A percentile compares a stretch with the other conserved stretches of the same genome.
These are phyloP conservation scores for Graphilbum sp. DNA, from an alignment of 2,329 filamentous ascomycete genomes.

Conservation along the genomic window DNA sequence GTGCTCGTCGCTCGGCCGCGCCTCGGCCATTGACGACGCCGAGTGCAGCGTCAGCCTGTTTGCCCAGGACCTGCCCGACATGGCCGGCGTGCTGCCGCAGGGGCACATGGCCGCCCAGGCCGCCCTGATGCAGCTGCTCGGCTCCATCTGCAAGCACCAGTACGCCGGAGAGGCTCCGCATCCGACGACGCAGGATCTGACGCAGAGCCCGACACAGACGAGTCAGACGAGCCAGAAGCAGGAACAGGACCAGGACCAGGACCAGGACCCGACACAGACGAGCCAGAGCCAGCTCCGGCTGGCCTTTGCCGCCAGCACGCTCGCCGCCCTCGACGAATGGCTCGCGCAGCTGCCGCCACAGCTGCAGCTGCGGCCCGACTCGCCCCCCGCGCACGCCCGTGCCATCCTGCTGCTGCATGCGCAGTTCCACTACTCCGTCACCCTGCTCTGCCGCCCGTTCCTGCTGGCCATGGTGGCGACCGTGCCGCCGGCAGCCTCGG, in stretches of 20 bases:
- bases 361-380: constrained; percentile 7
- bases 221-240: no score
- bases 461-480: constrained; percentile 9
- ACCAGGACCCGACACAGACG: no score
- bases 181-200: no score
- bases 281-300: no score
- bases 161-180: constrained; percentile 9
- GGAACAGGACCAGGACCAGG: no score
- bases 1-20: constrained; percentile 15
- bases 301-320: constrained; percentile 3
- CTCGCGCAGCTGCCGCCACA: constrained; percentile 4
- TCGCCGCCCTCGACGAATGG: constrained; percentile 6
- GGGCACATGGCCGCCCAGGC: constrained; percentile 11
- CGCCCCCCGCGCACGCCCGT: constrained; percentile 10
- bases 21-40: constrained; percentile 15
- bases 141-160: constrained; percentile 14
- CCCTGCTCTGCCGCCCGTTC: constrained; percentile 14
- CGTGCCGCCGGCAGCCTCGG: neutral
- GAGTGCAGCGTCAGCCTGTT: constrained; percentile 14
- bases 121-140: constrained; percentile 12
- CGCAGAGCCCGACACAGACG: no score
- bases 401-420: constrained; percentile 13
- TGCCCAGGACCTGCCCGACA: constrained; percentile 12
- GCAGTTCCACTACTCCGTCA: constrained; percentile 13
- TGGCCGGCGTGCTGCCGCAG: constrained; percentile 10